Percentiles rank a stretch among this genome's conserved stretches.
Evolutionary conservation across 2,329 filamentous ascomycete species (phyloP).

Genomic region (Diaporthe amygdali): DNA sequence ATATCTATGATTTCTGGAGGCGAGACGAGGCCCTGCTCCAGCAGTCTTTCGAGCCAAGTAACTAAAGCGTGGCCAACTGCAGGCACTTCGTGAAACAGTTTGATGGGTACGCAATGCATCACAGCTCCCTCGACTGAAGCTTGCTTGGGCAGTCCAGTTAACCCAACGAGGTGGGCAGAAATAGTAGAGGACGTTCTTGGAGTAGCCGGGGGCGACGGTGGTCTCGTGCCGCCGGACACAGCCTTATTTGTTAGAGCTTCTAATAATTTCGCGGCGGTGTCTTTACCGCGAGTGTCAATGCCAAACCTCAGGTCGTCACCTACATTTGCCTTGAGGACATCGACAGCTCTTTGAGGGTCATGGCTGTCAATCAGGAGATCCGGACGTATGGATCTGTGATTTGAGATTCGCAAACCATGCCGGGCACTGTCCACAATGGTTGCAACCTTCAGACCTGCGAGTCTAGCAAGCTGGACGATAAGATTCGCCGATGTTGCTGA

Average conservation of each 20-base stretch:
- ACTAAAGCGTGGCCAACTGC: conserved; percentile 67
- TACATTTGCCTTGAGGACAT: conserved; percentile 66
- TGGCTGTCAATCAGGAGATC: conserved; percentile 74
- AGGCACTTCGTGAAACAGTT: conserved; percentile 73
- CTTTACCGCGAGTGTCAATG: conserved; percentile 70
- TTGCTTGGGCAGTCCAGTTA: conserved; percentile 71
- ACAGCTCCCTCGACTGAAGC: conserved; percentile 47
- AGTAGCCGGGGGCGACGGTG: conserved; percentile 44
- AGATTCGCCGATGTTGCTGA: conserved; percentile 74
- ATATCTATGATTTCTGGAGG: conserved; percentile 71
- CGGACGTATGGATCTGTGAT: conserved; percentile 48
- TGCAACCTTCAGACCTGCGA: conserved; percentile 69
- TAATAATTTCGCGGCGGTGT: conserved; percentile 65
- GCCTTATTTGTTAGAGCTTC: conserved; percentile 49
- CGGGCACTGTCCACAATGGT: conserved; percentile 70
- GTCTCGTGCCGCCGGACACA: conserved; percentile 27
- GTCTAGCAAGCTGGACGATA: conserved; percentile 69
- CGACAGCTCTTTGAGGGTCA: conserved; percentile 67
- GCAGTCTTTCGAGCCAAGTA: conserved; percentile 70
- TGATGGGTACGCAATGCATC: conserved; percentile 74
- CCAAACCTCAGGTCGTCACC: conserved; percentile 66
- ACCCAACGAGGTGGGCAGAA: conserved; percentile 65
- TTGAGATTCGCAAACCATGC: conserved; percentile 64
- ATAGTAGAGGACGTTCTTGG: conserved; percentile 36
- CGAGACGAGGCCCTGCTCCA: conserved; percentile 57